Evolutionary conservation across 139 green algal genomes (phyloP), one percentile per base, ranked within the genome.

Genomic region (Chlamydomonas eustigma): DNA sequence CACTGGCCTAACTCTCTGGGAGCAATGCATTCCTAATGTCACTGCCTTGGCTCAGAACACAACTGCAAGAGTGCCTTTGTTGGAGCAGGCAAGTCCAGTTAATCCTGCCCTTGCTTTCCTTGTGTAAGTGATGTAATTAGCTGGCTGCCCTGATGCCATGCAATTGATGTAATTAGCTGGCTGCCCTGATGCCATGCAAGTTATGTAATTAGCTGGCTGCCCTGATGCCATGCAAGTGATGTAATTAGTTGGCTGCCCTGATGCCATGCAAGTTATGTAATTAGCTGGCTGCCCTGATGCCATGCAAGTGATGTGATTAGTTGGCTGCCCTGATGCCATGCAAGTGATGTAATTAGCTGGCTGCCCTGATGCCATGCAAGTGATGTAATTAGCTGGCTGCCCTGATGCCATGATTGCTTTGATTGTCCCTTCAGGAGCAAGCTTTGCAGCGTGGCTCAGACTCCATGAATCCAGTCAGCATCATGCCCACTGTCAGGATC

Each of bases 401-500:
- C n/a, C n/a, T n/a, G n/a, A n/a, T n/a, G n/a, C n/a, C n/a, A n/a
- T n/a, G 44, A 28, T 58, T 58, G 22, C 22, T 58, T 58, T 58
- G 44, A 12, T 58, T 58, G 44, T 22, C 44, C 44, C 22, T 58
- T 12, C 44, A 58, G 52, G 52, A 68, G 52, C 85, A 96, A 67
- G 51, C 65, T 24, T 71, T 76, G 0, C 92, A 96, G 77, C 78
- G 84, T 4, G 86, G 88, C 30, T 73, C 73, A 4, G 66, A 64
- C 2, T 35, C 66, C 32, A 39, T 72, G 5, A 58, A 25, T 18
- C 51, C 74, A 2, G 88, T 98, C 2, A 89, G 88, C 69, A 93
- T 97, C 73, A 76, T 97, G 71, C 94, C 94, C 39, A 97, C 93
- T 4, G 83, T 98, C 25, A 83, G 94, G 44, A 90, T 98, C 84